Evolutionary conservation across 208 protist genomes (phyloP).

Genomic region (Cochliopodium minus): DNA sequence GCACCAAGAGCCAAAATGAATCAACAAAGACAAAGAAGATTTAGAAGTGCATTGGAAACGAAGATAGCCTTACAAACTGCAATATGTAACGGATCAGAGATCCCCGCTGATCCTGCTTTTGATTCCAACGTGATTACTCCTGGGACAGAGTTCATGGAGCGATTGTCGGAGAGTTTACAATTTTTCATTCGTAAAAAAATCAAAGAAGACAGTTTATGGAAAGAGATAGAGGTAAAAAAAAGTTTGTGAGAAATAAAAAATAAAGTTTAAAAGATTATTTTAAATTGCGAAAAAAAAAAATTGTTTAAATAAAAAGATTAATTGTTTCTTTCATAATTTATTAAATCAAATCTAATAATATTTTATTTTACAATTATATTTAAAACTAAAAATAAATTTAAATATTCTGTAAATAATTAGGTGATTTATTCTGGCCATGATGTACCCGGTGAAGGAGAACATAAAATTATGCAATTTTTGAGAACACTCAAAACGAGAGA

Average conservation of each 20-base stretch:
- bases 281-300: too few species aligned
- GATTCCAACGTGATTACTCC: constrained; percentile 81
- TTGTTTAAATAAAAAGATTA: too few species aligned
- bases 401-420: constrained; percentile 28
- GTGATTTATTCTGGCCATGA: constrained; percentile 81
- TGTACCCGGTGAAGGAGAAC: constrained; percentile 87
- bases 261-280: too few species aligned
- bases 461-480: constrained; percentile 61
- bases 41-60: constrained; percentile 43
- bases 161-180: constrained; percentile 24
- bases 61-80: too few species aligned
- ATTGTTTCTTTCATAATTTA: too few species aligned
- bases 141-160: constrained; percentile 71
- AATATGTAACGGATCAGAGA: neutral
- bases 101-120: constrained; percentile 23
- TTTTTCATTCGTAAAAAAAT: constrained; percentile 12
- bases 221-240: too few species aligned
- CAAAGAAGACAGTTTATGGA: constrained; percentile 5
- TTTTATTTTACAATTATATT: constrained; percentile 19
- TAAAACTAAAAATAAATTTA: constrained; percentile 22
- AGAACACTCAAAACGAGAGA: constrained; percentile 24
- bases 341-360: neutral
- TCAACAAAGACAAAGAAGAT: constrained; percentile 87
- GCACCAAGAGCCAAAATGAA: constrained; percentile 95
- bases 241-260: too few species aligned